These are phyloP conservation scores for Ceratocystis cacaofunesta DNA, from an alignment of 2,329 filamentous ascomycete species.

Conservation along the genomic window DNA sequence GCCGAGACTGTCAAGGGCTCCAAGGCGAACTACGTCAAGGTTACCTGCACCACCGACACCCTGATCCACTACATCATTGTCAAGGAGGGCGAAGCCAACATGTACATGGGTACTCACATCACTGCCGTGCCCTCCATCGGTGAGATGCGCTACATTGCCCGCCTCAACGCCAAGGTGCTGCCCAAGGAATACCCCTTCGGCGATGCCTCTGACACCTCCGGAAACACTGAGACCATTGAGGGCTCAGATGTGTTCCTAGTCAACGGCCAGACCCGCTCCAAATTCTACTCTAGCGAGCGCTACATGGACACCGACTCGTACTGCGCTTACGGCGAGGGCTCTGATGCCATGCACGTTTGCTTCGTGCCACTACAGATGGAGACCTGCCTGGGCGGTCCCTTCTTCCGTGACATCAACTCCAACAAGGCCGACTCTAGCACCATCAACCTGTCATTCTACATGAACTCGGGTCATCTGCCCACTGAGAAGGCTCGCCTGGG, in stretches of 20 bases:
- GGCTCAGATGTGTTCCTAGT: slow-evolving; percentile 46
- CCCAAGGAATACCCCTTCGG: slow-evolving; percentile 40
- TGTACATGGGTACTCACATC: slow-evolving; percentile 49
- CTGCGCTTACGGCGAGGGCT: slow-evolving; percentile 39
- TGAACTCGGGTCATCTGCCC: slow-evolving; percentile 50
- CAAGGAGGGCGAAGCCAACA: slow-evolving; percentile 41
- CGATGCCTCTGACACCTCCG: slow-evolving; percentile 39
- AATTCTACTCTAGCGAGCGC: slow-evolving; percentile 55
- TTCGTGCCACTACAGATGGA: slow-evolving; percentile 45
- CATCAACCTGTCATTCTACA: slow-evolving; percentile 50
- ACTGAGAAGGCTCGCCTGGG: slow-evolving; percentile 48
- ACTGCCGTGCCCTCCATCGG: slow-evolving; percentile 40
- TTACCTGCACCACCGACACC: slow-evolving; percentile 44
- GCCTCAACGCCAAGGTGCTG: slow-evolving; percentile 36
- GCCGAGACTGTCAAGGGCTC: slow-evolving; percentile 26
- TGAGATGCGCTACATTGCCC: slow-evolving; percentile 50
- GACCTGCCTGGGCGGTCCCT: slow-evolving; percentile 49
- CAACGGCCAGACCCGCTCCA: slow-evolving; percentile 47
- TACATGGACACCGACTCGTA: slow-evolving; percentile 54
- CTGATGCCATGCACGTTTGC: slow-evolving; percentile 40
- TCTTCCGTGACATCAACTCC: slow-evolving; percentile 49
- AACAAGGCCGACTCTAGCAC: slow-evolving; percentile 43
- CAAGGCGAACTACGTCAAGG: slow-evolving; percentile 37
- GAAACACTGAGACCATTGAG: slow-evolving; percentile 38
- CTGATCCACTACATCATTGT: slow-evolving; percentile 51